Evolutionary conservation across 148 eudicot genomes (phyloP), one percentile per base, ranked within the genome.

Genomic region (Nepenthes mirabilis): DNA sequence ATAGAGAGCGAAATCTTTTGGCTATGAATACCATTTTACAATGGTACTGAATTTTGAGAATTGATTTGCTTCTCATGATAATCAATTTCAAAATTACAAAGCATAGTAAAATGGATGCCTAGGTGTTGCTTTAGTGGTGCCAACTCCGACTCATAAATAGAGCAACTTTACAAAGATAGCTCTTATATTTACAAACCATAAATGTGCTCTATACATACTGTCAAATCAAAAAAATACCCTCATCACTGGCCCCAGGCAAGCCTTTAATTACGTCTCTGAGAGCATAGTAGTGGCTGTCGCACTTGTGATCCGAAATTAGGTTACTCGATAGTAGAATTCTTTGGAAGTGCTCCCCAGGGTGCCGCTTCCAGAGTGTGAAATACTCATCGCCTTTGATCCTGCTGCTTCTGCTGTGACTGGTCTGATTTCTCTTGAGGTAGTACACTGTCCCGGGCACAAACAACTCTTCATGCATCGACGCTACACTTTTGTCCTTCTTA

Each of bases 391-490:
- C 56, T 60, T 58, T 75, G 58, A 45, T 55, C 48, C 71, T 59
- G 51, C 43, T 59, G 52, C 52, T 80, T 5, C 13, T 59, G 49
- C 55, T 73, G 61, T 10, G 6, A 7, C 11, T 47, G 14, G 72
- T 80, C 32, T 67, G 57, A 47, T 82, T 76, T 78, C 87, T 76
- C 75, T 83, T 91, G 3, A 91, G 71, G 62, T 72, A 87, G 61
- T 85, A 91, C 7, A 91, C 74, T 23, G 72, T 74, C 33, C 97
- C 94, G 8, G 98, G 98, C 12, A 88, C 84, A 74, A 81, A 88
- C 65, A 91, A 74, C 65, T 86, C 97, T 57, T 72, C 87, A 2
- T 82, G 73, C 37, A 55, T 67, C 57, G 56, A 35, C 43, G 47
- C 14, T 34, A 54, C 50, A 33, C 57, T 32, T 34, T 59, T 77